Conservation (phyloP, 345 rosid species). For the Aquilaria sinensis region DNA sequence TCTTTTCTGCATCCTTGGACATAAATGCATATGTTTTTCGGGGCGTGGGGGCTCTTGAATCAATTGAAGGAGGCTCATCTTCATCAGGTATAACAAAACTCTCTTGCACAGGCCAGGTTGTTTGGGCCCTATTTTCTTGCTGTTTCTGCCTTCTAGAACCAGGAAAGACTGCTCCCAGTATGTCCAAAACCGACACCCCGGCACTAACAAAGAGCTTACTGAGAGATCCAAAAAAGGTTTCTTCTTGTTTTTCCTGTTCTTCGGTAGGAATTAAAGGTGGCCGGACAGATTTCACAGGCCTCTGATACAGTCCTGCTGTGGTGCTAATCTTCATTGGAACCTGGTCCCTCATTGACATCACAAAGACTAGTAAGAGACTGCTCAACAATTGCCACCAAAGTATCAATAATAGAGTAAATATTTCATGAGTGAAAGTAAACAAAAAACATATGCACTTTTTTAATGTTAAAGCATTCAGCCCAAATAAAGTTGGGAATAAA, state of each 20-base stretch:
- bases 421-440: too few relatives aligned
- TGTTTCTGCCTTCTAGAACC: constrained; percentile 41
- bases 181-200: constrained; percentile 52
- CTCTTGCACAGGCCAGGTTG: constrained; percentile 64
- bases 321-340: constrained; percentile 17
- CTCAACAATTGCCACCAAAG: neutral
- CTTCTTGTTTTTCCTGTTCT: constrained; percentile 75
- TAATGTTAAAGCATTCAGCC: too few relatives aligned
- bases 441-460: too few relatives aligned
- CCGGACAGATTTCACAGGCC: constrained; percentile 51
- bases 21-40: constrained; percentile 86
- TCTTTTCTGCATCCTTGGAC: constrained; percentile 90
- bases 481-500: too few relatives aligned
- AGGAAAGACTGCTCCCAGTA: constrained; percentile 63
- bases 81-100: constrained; percentile 65
- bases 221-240: constrained; percentile 63
- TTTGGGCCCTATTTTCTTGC: constrained; percentile 31
- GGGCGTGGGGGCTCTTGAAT: constrained; percentile 78
- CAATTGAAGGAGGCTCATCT: constrained; percentile 86
- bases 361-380: neutral
- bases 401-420: too few relatives aligned
- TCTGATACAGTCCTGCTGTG: constrained; percentile 33
- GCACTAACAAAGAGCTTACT: constrained; percentile 44
- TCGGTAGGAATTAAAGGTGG: constrained; percentile 68
- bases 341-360: constrained; percentile 42